These are phyloP conservation scores for Tricladium varicosporioides DNA, from an alignment of 2,329 filamentous ascomycete genomes.

Conservation along the genomic window DNA sequence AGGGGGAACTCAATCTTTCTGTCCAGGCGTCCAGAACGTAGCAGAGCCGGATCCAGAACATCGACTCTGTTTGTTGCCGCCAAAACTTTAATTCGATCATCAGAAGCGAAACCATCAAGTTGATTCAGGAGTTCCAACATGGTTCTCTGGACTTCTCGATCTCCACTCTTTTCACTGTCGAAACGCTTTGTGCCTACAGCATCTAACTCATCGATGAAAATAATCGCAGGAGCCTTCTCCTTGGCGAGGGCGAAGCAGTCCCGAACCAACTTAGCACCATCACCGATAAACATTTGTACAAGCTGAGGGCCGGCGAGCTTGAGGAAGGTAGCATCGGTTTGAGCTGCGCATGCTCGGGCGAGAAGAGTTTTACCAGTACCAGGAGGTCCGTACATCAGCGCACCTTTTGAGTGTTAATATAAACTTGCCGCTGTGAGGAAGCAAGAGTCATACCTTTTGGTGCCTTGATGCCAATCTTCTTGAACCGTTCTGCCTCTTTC, in stretches of 20 bases:
- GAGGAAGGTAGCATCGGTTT: constrained; percentile 97
- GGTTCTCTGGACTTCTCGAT: constrained; percentile 95
- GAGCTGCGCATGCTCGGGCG: constrained; percentile 91
- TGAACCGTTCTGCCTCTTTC: constrained; percentile 99
- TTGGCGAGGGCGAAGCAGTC: constrained; percentile 98
- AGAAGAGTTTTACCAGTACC: constrained; percentile 90
- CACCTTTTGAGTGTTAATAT: constrained; percentile 57
- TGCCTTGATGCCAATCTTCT: constrained; percentile 99
- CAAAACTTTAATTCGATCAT: constrained; percentile 94
- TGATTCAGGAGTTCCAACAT: constrained; percentile 99
- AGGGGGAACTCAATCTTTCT: constrained; percentile 98
- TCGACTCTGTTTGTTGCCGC: constrained; percentile 94
- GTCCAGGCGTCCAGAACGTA: constrained; percentile 89
- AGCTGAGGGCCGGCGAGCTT: constrained; percentile 97
- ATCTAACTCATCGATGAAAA: constrained; percentile 98
- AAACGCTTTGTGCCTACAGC: constrained; percentile 99
- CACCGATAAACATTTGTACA: constrained; percentile 99
- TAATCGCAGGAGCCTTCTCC: constrained; percentile 97
- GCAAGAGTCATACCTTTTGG: constrained; percentile 77
- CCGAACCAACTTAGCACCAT: constrained; percentile 94
- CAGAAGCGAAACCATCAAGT: constrained; percentile 94
- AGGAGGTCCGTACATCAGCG: constrained; percentile 94
- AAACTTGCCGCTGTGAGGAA: constrained; percentile 17
- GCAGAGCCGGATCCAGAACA: constrained; percentile 85
- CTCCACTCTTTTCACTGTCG: constrained; percentile 96